phyloP scores from a whole-genome alignment of 1,284 basidiomycete genomes.

The Microbotryomycetes sp. region DNA sequence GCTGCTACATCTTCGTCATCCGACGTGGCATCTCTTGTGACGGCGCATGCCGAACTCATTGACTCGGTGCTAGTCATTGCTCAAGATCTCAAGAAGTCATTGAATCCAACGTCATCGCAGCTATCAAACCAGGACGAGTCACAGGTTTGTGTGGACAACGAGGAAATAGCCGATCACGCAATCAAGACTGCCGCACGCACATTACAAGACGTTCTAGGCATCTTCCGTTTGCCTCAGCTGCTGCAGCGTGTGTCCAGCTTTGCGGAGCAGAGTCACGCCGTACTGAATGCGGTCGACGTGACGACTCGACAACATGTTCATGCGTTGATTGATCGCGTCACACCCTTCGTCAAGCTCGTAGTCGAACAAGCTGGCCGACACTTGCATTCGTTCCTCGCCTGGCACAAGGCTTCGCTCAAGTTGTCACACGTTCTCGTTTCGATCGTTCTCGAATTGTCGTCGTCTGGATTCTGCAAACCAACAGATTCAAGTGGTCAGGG shows the following conservation, averaged over 20 bases:
- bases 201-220: conserved; percentile 31
- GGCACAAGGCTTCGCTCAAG: conserved; percentile 78
- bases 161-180: conserved; percentile 39
- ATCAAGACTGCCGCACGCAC: conserved; percentile 34
- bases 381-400: conserved; percentile 53
- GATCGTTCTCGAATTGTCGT: conserved; percentile 65
- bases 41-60: conserved; percentile 49
- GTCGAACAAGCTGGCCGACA: conserved; percentile 52
- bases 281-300: not conserved
- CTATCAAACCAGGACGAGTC: conserved; percentile 1
- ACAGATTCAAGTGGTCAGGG: conserved; percentile 51
- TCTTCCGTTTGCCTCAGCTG: conserved; percentile 41
- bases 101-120: not conserved
- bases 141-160: conserved; percentile 27
- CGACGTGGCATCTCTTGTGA: conserved; percentile 32
- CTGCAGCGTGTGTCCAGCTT: conserved; percentile 38
- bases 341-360: conserved; percentile 64
- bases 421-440: conserved; percentile 71
- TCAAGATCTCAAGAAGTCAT: conserved; percentile 51
- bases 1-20: not conserved
- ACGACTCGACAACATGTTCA: conserved; percentile 32
- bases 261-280: not conserved
- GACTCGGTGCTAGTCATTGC: conserved; percentile 58
- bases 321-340: conserved; percentile 44
- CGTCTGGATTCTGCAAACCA: conserved; percentile 88